Base-by-base conservation (phyloP, 2,329 filamentous ascomycete genomes). In the Septoria petroselini region DNA sequence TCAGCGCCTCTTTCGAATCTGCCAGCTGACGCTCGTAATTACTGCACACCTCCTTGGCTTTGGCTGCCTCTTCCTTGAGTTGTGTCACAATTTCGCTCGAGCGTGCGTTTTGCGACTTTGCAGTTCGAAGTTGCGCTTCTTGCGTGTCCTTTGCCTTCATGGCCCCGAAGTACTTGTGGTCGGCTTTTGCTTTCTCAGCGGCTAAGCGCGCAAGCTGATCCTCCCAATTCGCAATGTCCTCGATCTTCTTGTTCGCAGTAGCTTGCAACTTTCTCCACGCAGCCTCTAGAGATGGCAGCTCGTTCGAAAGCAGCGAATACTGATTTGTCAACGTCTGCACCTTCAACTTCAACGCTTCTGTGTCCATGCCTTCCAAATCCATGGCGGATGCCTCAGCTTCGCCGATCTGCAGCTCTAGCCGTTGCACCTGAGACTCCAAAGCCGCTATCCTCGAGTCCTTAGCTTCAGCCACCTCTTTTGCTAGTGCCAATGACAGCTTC, bases 111-210 rank as follows among this genome's bases (percentile, higher is more conserved):
- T 97, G 91, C 54, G 83, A 78, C 53, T 89, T 83, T 50, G 96
- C 73, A 3, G 84, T 80, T 59, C 87, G 80, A 39, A 94, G 84
- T 70, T 97, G 91, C 51, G 81, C 78, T 50, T 90, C 85, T 42
- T 89, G 80, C 37, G 86, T 84, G 64, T 97, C 91, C 65, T 91
- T 94, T 60, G 91, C 86, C 67, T 95, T 96, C 77, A 95, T 90
- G 7, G 91, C 89, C 1, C 88, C 88, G 68, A 97, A 97, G 67
- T 95, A 98, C 70, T 97, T 97, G 65, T 97, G 91, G 64, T 98
- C 93, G 1, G 91, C 91, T 70, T 96, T 97, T 58, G 85, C 84
- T 73, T 98, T 98, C 70, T 98, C 90, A 0, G 89, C 88, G 33
- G 81, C 82, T 15, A 94, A 73, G 18, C 86, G 76, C 14, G 81